These are phyloP conservation scores for Cytospora schulzeri DNA, from an alignment of 2,329 filamentous ascomycete species.

Conservation along the genomic window DNA sequence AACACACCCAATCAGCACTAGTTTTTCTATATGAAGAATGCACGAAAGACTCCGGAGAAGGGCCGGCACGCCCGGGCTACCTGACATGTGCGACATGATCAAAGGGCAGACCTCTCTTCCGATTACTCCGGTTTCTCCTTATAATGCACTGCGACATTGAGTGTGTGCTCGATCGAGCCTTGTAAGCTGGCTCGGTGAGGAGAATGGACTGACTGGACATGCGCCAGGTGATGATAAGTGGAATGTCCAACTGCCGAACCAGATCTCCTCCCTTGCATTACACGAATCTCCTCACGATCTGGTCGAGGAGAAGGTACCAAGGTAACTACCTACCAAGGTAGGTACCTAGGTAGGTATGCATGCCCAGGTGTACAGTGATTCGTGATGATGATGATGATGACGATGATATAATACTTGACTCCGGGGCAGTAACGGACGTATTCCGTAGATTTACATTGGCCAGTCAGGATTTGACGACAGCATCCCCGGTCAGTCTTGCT, in stretches of 20 bases:
- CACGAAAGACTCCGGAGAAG: conserved; percentile 27
- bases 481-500: neutral
- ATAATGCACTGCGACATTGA: neutral
- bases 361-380: no score
- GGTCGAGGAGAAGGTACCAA: no score
- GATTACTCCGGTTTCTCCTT: conserved; percentile 16
- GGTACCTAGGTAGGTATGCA: neutral
- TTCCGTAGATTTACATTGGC: neutral
- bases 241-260: conserved; percentile 24
- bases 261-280: conserved; percentile 19
- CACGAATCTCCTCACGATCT: conserved; percentile 2
- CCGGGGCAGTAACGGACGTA: neutral
- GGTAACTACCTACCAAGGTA: neutral
- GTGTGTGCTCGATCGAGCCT: no score
- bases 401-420: neutral
- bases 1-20: conserved; percentile 22
- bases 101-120: conserved; percentile 14
- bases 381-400: no score
- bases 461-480: neutral
- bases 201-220: neutral
- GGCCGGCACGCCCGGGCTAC: conserved; percentile 21
- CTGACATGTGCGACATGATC: conserved; percentile 16
- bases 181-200: neutral
- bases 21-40: conserved; percentile 10
- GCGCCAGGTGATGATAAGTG: neutral